Evolutionary conservation across 2,329 filamentous ascomycete species (phyloP), one percentile per base, ranked within the genome.

Genomic region (Colletotrichum incanum): DNA sequence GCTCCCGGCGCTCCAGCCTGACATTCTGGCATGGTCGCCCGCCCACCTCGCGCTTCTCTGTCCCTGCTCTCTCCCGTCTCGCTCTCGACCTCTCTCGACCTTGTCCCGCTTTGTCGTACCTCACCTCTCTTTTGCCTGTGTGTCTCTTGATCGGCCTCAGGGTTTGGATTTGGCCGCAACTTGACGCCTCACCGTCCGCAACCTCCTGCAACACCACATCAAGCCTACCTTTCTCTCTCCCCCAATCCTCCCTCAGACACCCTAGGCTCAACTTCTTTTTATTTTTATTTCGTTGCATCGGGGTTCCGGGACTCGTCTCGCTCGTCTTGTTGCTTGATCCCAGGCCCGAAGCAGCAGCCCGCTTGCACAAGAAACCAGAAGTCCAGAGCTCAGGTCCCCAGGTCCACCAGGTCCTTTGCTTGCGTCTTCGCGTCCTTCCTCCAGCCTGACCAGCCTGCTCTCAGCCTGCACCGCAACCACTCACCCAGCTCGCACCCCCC

Each of bases 1-100:
- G 54, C 65, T 47, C 45, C 52, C 49, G 39, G 67, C 54, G 47
- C 41, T 23, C 55, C 49, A 47, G 64, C 28, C 68, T 58, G 64
- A 65, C 50, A 67, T 37, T 60, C 43, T 63, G 50, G 58, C 54
- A 59, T 61, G 52, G 59, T 18, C 66, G 54, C 70, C 69, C 65
- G 65, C 70, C 70, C 70, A 69, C 69, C 69, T 68, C 67, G 18
- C 50, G 56, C 65, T 65, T 47, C 56, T 68, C 67, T 60, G 67
- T 70, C 62, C 54, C 67, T 60, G 62, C 50, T 68, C 43, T 55
- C 47, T 37, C 39, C 39, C 47, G 43, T 66, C 67, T 70, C 61
- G 37, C 43, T 64, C 47, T 34, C 50, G 34, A 58, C 23, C 60
- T 55, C 52, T 55, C 31, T 49, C 56, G 56, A 58, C 52, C 49